These are phyloP conservation scores for Gossypium arboreum DNA, from an alignment of 345 rosid genomes.

Conservation along the genomic window DNA sequence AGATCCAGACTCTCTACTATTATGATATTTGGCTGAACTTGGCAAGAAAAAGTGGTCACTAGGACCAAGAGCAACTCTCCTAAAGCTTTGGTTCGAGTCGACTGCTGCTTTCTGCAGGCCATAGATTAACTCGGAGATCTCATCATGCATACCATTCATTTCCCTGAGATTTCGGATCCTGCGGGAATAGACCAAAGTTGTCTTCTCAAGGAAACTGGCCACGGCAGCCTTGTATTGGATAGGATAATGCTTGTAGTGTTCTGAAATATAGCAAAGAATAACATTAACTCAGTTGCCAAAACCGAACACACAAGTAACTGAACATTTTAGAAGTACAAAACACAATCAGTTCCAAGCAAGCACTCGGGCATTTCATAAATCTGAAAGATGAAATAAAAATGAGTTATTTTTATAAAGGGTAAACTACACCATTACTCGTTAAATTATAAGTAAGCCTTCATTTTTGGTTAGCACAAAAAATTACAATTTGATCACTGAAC, in stretches of 20 bases:
- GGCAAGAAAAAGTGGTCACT: conserved; percentile 81
- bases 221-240: conserved; percentile 70
- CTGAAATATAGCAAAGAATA: conserved; percentile 35
- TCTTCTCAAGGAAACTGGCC: conserved; percentile 65
- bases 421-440: no score
- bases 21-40: conserved; percentile 51
- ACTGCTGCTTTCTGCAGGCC: conserved; percentile 86
- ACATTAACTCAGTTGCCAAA: conserved; percentile 6
- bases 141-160: conserved; percentile 51
- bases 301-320: neutral
- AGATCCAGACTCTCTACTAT: conserved; percentile 35
- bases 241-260: conserved; percentile 71
- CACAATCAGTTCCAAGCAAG: neutral
- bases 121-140: conserved; percentile 72
- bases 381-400: neutral
- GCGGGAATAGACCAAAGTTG: conserved; percentile 45
- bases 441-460: no score
- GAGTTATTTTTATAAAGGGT: neutral
- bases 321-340: neutral
- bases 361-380: neutral
- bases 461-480: no score
- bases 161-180: conserved; percentile 61
- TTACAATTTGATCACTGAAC: no score
- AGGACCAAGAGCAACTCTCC: conserved; percentile 76
- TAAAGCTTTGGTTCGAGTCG: conserved; percentile 80